Conservation (phyloP, 345 rosid species). For the Hibiscus mutabilis region DNA sequence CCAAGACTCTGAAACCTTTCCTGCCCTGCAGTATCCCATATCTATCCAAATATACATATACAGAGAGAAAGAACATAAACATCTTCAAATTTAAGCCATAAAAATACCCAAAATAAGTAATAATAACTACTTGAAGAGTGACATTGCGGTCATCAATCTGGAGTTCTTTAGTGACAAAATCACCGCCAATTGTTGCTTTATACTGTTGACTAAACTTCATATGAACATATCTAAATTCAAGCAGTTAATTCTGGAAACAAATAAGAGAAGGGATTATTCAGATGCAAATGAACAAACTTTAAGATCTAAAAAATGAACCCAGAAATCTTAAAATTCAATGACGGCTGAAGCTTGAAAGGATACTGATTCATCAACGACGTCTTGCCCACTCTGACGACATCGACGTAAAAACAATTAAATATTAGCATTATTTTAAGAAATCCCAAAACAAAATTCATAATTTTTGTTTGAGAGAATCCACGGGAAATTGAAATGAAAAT, state of each 20-base stretch:
- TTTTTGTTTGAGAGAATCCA: neutral
- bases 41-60: slow-evolving; percentile 28
- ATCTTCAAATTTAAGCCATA: neutral
- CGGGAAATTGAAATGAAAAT: neutral
- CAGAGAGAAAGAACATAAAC: neutral
- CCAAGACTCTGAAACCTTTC: slow-evolving; percentile 96
- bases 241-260: neutral
- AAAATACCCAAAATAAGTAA: neutral
- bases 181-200: neutral
- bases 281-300: neutral
- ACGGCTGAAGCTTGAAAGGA: neutral
- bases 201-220: neutral
- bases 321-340: too few relatives aligned
- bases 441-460: neutral
- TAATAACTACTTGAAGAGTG: slow-evolving; percentile 63
- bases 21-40: slow-evolving; percentile 99
- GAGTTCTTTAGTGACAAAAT: slow-evolving; percentile 33
- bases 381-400: neutral
- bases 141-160: slow-evolving; percentile 86
- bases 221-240: neutral
- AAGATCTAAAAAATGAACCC: neutral
- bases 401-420: too few relatives aligned
- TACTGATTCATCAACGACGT: neutral
- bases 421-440: neutral
- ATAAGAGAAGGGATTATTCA: neutral